Conservation (phyloP, 768 basidiomycete species). For the Steccherinum ochraceum region DNA sequence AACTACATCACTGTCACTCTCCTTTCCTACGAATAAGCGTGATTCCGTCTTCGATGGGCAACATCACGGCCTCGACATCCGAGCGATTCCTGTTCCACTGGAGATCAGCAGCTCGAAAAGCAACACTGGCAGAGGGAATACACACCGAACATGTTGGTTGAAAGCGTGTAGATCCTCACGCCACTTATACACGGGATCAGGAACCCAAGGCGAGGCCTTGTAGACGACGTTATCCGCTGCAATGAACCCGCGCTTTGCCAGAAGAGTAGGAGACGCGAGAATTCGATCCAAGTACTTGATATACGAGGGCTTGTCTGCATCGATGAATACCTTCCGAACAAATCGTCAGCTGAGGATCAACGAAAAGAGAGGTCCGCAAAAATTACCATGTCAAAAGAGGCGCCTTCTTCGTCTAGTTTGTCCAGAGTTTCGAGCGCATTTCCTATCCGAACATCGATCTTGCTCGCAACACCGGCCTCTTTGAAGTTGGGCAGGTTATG, state of each 20-base stretch:
- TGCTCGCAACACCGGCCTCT: slow-evolving; percentile 8
- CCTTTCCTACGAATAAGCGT: slow-evolving; percentile 9
- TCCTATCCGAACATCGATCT: slow-evolving; percentile 12
- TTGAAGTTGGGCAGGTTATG: slow-evolving; percentile 8
- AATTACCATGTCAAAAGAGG: slow-evolving; percentile 9
- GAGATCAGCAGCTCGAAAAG: background rate
- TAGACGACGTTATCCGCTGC: slow-evolving; percentile 9
- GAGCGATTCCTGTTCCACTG: slow-evolving; percentile 2
- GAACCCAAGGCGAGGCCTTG: slow-evolving; percentile 10
- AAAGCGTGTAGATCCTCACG: background rate
- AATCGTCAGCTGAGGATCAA: background rate
- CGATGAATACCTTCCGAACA: slow-evolving; percentile 8
- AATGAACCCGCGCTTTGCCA: slow-evolving; percentile 7
- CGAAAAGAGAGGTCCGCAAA: background rate
- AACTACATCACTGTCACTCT: too few relatives aligned
- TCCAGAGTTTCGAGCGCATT: slow-evolving; percentile 8
- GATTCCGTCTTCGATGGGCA: slow-evolving; percentile 10
- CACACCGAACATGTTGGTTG: slow-evolving; percentile 4
- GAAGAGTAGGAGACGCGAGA: slow-evolving; percentile 1
- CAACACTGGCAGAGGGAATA: background rate
- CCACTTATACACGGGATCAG: background rate
- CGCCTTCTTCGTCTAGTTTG: slow-evolving; percentile 3
- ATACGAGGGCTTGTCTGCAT: slow-evolving; percentile 10
- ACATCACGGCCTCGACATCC: slow-evolving; percentile 9
- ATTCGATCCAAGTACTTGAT: slow-evolving; percentile 6